phyloP scores from a whole-genome alignment of 2,329 filamentous ascomycete genomes.

The Rutstroemia sydowiana region DNA sequence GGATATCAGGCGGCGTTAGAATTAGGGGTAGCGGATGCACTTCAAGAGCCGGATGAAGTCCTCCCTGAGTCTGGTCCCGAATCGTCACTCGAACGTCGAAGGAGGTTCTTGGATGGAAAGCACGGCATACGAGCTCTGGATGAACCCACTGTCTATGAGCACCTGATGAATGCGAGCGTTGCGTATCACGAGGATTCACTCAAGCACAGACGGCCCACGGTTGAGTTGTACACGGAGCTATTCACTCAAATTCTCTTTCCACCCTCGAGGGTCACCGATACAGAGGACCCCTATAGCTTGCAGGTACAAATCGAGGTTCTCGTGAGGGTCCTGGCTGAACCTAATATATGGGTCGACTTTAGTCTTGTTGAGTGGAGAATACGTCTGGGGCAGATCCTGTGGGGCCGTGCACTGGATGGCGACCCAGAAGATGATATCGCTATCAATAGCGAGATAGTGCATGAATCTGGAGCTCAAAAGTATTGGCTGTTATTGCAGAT shows the following conservation, averaged over 20 bases:
- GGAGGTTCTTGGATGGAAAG: conserved; percentile 30
- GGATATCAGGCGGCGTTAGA: conserved; percentile 64
- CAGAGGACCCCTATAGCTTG: conserved; percentile 52
- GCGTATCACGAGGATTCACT: conserved; percentile 47
- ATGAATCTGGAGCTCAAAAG: conserved; percentile 52
- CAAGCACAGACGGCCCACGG: conserved; percentile 41
- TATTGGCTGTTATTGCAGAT: conserved; percentile 63
- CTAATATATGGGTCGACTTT: conserved; percentile 69
- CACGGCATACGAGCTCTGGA: conserved; percentile 44
- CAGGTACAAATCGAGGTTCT: conserved; percentile 64
- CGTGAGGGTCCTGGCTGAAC: conserved; percentile 55
- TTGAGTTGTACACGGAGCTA: conserved; percentile 55
- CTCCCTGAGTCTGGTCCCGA: conserved; percentile 13
- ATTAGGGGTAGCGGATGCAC: conserved; percentile 54
- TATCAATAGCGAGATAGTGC: conserved; percentile 40
- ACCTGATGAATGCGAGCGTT: conserved; percentile 45
- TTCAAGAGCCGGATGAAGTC: conserved; percentile 51
- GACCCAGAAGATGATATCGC: conserved; percentile 47
- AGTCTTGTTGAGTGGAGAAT: conserved; percentile 70
- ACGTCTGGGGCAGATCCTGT: conserved; percentile 63
- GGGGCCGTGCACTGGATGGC: conserved; percentile 45
- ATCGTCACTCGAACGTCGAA: conserved; percentile 19
- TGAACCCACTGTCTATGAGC: conserved; percentile 50
- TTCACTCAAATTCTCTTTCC: conserved; percentile 54
- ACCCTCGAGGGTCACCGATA: conserved; percentile 48